A percentile compares a stretch with the other conserved stretches of the same genome.
These are phyloP conservation scores for Chimonanthus praecox DNA, from an alignment of 164 flowering plant species.

Conservation along the genomic window DNA sequence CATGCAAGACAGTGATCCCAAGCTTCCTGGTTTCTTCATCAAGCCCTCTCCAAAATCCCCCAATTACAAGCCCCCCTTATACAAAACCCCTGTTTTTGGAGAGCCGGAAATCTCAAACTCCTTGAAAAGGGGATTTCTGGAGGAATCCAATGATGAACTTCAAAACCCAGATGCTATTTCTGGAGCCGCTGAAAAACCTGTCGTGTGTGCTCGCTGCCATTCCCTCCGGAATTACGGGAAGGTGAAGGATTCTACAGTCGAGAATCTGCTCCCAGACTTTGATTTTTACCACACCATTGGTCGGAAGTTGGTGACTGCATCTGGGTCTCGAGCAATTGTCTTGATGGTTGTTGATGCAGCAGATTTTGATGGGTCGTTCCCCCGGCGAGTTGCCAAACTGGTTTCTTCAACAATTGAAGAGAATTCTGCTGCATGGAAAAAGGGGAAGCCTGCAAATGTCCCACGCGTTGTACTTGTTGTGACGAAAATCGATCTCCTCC, in stretches of 20 bases:
- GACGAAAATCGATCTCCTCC: conserved; percentile 84
- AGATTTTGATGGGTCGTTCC: conserved; percentile 94
- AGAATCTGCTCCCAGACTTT: conserved; percentile 88
- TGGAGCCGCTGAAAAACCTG: conserved; percentile 26
- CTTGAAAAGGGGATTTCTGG: conserved; percentile 48
- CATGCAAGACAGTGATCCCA: conserved; percentile 65
- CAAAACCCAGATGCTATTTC: not conserved
- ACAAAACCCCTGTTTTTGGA: conserved; percentile 34
- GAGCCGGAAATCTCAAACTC: conserved; percentile 60
- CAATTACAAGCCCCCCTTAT: conserved; percentile 21
- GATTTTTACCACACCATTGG: conserved; percentile 94
- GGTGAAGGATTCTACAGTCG: conserved; percentile 71
- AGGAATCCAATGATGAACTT: conserved; percentile 12
- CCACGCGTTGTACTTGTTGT: conserved; percentile 82
- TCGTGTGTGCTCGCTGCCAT: conserved; percentile 88
- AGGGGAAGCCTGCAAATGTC: conserved; percentile 81
- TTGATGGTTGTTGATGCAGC: conserved; percentile 83
- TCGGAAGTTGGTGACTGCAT: conserved; percentile 39
- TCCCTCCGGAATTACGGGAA: conserved; percentile 71
- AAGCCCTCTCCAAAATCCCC: conserved; percentile 43
- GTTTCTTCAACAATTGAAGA: conserved; percentile 67
- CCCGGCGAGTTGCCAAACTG: conserved; percentile 57
- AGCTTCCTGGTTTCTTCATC: conserved; percentile 70
- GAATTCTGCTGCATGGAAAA: conserved; percentile 68
- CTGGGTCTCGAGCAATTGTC: conserved; percentile 66